Evolutionary conservation across 257 asterid genomes (phyloP).

Genomic region (Ilex aquifolium): DNA sequence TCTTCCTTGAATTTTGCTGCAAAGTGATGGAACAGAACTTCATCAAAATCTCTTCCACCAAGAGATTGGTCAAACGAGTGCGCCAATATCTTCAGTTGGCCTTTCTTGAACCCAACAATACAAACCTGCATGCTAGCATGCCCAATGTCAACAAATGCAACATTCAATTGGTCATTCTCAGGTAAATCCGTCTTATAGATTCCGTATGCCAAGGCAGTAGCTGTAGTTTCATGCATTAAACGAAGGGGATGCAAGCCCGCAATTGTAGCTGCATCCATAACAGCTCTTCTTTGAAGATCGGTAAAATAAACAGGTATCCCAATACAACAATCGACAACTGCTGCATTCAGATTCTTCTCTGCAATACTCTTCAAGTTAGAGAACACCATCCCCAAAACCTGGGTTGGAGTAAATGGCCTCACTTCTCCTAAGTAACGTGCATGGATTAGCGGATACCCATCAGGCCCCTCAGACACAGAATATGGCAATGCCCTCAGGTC

Average conservation of each 20-base stretch:
- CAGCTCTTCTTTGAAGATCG: conserved; percentile 93
- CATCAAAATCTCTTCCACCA: conserved; percentile 97
- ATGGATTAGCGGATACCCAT: conserved; percentile 79
- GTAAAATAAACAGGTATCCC: conserved; percentile 92
- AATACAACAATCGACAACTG: conserved; percentile 90
- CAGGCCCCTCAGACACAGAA: conserved; percentile 75
- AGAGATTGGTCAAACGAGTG: conserved; percentile 84
- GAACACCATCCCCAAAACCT: conserved; percentile 80
- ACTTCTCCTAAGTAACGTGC: conserved; percentile 77
- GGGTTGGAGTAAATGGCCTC: conserved; percentile 81
- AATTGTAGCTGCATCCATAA: conserved; percentile 87
- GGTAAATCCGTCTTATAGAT: conserved; percentile 92
- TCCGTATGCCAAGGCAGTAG: conserved; percentile 95
- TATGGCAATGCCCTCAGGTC: conserved; percentile 78
- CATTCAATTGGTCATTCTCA: conserved; percentile 68
- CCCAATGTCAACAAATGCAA: conserved; percentile 86
- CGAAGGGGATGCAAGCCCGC: conserved; percentile 94
- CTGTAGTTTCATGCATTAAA: conserved; percentile 95
- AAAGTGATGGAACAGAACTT: conserved; percentile 78
- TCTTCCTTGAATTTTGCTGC: conserved; percentile 89
- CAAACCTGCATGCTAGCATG: conserved; percentile 94
- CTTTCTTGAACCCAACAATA: conserved; percentile 90
- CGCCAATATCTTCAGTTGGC: conserved; percentile 83
- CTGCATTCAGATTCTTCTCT: conserved; percentile 76
- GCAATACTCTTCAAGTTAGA: conserved; percentile 82